Evolutionary conservation across 768 basidiomycete genomes (phyloP).

Genomic region (Lactarius pseudohatsudake): DNA sequence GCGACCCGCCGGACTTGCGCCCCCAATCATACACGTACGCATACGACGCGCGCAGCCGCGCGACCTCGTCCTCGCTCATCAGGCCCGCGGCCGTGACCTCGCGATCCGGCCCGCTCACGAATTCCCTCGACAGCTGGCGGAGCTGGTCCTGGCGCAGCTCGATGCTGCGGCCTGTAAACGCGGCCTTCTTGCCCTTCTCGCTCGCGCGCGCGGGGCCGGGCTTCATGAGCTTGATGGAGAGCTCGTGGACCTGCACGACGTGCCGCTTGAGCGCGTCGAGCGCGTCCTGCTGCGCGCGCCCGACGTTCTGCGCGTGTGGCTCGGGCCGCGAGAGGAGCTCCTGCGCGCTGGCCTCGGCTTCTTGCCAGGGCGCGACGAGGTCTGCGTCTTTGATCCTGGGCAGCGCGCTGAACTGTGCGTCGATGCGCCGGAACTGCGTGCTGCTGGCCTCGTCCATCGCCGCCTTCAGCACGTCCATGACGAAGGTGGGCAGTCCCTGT

Average conservation of each 20-base stretch:
- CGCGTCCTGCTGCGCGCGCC: constrained; percentile 27
- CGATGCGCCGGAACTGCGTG: constrained; percentile 33
- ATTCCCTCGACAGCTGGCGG: constrained; percentile 45
- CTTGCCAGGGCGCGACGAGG: constrained; percentile 42
- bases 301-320: constrained; percentile 31
- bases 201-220: not conserved
- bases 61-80: constrained; percentile 37
- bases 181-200: not conserved
- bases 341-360: constrained; percentile 33
- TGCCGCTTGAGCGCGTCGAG: constrained; percentile 18
- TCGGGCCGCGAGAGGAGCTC: constrained; percentile 44
- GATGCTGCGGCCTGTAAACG: constrained; percentile 44
- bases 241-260: not conserved
- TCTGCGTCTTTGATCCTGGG: constrained; percentile 30
- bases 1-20: constrained; percentile 28
- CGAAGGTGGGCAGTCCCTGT: not conserved
- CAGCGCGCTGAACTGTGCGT: constrained; percentile 32
- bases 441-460: constrained; percentile 34
- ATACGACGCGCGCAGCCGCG: constrained; percentile 49
- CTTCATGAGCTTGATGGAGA: not conserved
- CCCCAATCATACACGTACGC: constrained; percentile 46
- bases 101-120: constrained; percentile 38
- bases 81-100: constrained; percentile 17
- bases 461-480: constrained; percentile 15
- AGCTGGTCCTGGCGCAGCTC: constrained; percentile 49